phyloP scores from a whole-genome alignment of 2,329 filamentous ascomycete genomes.

The Eurotiales sp. region DNA sequence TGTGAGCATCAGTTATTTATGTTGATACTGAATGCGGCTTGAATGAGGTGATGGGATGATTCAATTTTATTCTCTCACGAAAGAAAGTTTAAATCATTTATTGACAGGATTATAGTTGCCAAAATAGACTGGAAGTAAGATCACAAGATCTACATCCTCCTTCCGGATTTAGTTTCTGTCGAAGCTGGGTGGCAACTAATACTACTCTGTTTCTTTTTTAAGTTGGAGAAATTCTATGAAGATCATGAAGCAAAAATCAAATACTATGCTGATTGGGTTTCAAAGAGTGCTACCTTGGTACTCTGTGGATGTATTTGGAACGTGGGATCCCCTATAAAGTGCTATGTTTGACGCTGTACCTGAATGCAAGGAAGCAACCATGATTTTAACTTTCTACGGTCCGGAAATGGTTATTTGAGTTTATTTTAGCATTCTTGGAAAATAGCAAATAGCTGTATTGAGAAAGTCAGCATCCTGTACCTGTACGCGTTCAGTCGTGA shows the following conservation, averaged over 20 bases:
- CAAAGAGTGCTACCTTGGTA: too few relatives aligned
- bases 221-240: too few relatives aligned
- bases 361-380: neutral
- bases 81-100: too few relatives aligned
- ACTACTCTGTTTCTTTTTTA: neutral
- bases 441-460: too few relatives aligned
- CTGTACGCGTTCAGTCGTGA: too few relatives aligned
- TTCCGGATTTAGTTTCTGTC: neutral
- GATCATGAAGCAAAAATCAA: too few relatives aligned
- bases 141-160: too few relatives aligned
- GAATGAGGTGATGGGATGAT: neutral
- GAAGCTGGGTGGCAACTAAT: neutral
- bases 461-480: neutral
- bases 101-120: too few relatives aligned
- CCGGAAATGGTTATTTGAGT: neutral
- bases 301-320: constrained; percentile 1
- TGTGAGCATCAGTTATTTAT: neutral
- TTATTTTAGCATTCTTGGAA: neutral
- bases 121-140: too few relatives aligned
- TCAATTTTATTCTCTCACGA: too few relatives aligned
- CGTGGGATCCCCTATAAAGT: neutral
- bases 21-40: neutral
- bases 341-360: constrained; percentile 4
- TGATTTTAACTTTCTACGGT: neutral
- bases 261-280: too few relatives aligned